Base-by-base conservation (phyloP, 441 rosid genomes). In the Erysimum cheiri region DNA sequence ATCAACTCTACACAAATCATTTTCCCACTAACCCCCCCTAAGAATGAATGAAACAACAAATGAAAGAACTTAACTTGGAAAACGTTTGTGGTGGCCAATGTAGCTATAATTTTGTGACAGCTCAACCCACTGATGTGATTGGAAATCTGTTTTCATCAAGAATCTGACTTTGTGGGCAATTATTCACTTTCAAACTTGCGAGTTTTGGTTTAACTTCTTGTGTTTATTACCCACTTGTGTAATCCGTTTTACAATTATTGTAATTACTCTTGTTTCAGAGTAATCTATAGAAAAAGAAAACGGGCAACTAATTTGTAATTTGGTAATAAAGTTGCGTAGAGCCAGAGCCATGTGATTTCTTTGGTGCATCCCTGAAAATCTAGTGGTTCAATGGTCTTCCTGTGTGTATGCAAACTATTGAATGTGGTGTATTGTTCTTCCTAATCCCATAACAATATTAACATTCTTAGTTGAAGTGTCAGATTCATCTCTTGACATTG, bases 381-480 rank as follows among this genome's bases (percentile, higher is more conserved):
- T 2, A 49, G 54, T 49, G 32, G 31, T 49, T 29, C 53, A 8
- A 8, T 47, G 12, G 6, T 49, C 14, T 24, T 11, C 32, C 2
- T 12, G 14, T 24, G 55, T 11, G 14, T 24, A 49, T 3, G 1
- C 26, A 6, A 32, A 32, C 39, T 36, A 36, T 36, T 12, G 10
- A 48, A 0, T 48, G 29, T 36, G 52, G 19, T 47, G 52, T 19
- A 19, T 8, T 47, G 4, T 39, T 39, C 43, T 12, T 39, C 43
- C 6, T 3, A 47, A 36, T 37, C 31, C 12, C 12, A 17, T 69
- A 37, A 31, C 43, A 11, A 41, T 43, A 17, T 24, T 62, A 44
- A 31, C 63, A 33, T 64, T 46, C 69, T 55, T 35, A 72, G 7
- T 39, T 71, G 35, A 52, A 53, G 37, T n/a, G 17, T 50, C 35